Evolutionary conservation across 1,284 basidiomycete genomes (phyloP).

Genomic region (Grifola frondosa): DNA sequence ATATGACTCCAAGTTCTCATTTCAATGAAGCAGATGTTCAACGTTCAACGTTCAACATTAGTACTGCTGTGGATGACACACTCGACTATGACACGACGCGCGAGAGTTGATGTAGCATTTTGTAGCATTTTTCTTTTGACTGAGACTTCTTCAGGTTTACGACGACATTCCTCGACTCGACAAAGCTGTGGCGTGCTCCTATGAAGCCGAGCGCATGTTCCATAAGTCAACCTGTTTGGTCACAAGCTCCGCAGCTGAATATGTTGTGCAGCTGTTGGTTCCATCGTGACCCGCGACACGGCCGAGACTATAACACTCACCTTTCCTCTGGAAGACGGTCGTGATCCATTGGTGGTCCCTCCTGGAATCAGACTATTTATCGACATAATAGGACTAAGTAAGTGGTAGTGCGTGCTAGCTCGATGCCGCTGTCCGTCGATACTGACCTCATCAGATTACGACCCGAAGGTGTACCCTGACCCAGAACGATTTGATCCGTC

Average conservation of each 20-base stretch:
- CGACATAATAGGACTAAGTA: constrained; percentile 18
- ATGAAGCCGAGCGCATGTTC: constrained; percentile 18
- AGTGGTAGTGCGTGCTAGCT: too few species aligned
- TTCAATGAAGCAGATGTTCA: too few species aligned
- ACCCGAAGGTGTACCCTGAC: constrained; percentile 28
- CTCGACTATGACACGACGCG: too few species aligned
- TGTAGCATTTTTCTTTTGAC: too few species aligned
- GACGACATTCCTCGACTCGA: constrained; percentile 10
- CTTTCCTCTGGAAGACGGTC: constrained; percentile 3
- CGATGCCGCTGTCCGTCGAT: background rate
- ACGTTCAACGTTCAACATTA: too few species aligned
- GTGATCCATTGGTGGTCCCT: constrained; percentile 7
- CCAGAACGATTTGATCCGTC: constrained; percentile 30
- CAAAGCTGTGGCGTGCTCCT: constrained; percentile 15
- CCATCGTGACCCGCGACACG: constrained; percentile 11
- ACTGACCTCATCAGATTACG: constrained; percentile 9
- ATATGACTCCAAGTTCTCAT: too few species aligned
- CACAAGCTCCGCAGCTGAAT: background rate
- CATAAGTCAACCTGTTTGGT: constrained; percentile 15
- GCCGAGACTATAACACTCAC: constrained; percentile 8
- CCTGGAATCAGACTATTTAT: constrained; percentile 11
- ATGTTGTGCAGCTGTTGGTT: constrained; percentile 12
- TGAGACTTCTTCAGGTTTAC: constrained; percentile 5
- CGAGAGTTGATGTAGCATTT: too few species aligned
- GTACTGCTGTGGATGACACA: too few species aligned